Conservation (phyloP, 1,139 yeast genomes). For the Sugiyamaella japonica region DNA sequence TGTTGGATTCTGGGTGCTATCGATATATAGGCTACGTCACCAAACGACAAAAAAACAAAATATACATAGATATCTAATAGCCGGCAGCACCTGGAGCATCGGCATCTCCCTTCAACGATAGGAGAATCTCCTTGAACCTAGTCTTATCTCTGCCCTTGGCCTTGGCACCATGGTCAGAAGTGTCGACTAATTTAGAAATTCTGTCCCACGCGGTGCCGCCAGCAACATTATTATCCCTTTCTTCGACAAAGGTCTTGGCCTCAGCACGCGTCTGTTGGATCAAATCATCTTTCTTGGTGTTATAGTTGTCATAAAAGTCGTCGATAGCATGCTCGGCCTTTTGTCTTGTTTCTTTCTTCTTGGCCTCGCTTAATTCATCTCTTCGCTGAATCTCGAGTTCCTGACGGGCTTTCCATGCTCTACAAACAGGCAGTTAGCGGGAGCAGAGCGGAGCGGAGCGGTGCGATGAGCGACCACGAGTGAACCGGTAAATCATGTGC, state of each 20-base stretch:
- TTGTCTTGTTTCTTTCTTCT: constrained; percentile 65
- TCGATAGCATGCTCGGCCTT: constrained; percentile 88
- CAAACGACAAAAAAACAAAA: neutral
- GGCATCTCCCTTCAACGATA: constrained; percentile 65
- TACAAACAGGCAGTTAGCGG: constrained; percentile 6
- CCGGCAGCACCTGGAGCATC: constrained; percentile 74
- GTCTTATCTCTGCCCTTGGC: constrained; percentile 63
- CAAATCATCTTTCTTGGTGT: constrained; percentile 74
- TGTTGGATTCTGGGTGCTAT: neutral
- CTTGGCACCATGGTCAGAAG: constrained; percentile 44
- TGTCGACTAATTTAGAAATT: constrained; percentile 54
- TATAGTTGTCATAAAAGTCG: constrained; percentile 92
- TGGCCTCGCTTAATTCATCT: constrained; percentile 69
- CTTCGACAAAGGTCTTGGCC: constrained; percentile 62
- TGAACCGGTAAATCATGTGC: neutral
- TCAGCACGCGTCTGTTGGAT: constrained; percentile 68
- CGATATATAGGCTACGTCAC: neutral
- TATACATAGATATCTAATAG: constrained; percentile 36
- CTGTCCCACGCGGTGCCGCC: constrained; percentile 88
- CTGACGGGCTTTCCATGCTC: constrained; percentile 83
- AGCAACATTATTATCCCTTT: constrained; percentile 77
- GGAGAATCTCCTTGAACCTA: constrained; percentile 66
- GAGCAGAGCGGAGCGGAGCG: neutral
- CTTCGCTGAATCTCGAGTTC: constrained; percentile 78
- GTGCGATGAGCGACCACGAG: neutral